Base-by-base conservation (phyloP, 331 rosid genomes). In the Malus hybrid region DNA sequence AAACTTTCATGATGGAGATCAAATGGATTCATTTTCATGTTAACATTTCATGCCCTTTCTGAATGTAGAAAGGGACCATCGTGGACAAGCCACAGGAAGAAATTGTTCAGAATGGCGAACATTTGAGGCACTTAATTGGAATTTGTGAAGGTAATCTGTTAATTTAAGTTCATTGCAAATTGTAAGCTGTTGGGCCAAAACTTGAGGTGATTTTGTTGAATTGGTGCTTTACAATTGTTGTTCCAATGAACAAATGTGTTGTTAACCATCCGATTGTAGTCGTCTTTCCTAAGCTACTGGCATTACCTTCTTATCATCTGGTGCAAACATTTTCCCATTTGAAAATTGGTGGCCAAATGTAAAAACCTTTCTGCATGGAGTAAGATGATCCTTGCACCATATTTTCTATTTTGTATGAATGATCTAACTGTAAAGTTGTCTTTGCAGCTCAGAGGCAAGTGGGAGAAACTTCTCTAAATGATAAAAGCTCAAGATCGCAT, bases 401-500 rank as follows among this genome's bases (percentile, higher is more conserved):
- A 27, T 31, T 67, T 63, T 69, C 72, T 68, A n/a, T 68, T 68
- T 15, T 29, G 48, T 3, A 28, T 63, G 52, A 50, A 39, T 39
- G 46, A 9, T 57, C 34, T 55, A 62, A 31, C 57, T 22, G 72
- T 10, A 50, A 15, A 42, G 6, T 68, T 81, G 48, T 70, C 56
- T 79, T 70, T 81, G 84, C 99, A 94, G 99, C 96, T 54, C 96
- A 94, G 72, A 87, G 99, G 93, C 93, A 92, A 87, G 95, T 92
- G 56, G 99, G 99, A 61, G 97, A 94, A 86, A 94, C 97, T 71
- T 75, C 96, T 78, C 78, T 94, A 28, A 94, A 94, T 77, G 96
- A 94, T 84, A 91, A 90, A 88, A 94, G 99, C 86, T 94, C 99
- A 65, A 85, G 99, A 74, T 92, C 99, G 12, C 99, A 94, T 89